Percentiles rank a stretch among this genome's conserved stretches.
phyloP scores from a whole-genome alignment of 495 filamentous ascomycete species.

The Entonaema liquescens region DNA sequence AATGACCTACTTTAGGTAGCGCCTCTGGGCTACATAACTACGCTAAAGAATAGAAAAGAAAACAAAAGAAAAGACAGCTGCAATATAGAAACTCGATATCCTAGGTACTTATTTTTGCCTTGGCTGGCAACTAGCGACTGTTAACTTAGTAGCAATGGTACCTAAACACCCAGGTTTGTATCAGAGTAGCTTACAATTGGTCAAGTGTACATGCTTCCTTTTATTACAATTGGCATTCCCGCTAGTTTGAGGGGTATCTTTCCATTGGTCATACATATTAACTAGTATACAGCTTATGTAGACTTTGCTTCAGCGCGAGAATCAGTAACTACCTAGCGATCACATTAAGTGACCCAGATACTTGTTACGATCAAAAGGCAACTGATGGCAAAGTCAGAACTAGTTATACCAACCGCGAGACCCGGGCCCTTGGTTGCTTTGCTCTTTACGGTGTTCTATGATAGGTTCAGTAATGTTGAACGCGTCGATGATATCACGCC shows the following conservation, averaged over 20 bases:
- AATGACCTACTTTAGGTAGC: too few relatives aligned
- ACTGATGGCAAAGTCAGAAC: not conserved
- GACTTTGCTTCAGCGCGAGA: not conserved
- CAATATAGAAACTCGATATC: too few relatives aligned
- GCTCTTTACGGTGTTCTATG: conserved; percentile 81
- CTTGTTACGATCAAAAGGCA: not conserved
- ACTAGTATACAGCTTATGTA: not conserved
- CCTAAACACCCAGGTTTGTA: too few relatives aligned
- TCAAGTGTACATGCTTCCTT: not conserved
- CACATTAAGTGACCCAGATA: not conserved
- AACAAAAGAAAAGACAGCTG: too few relatives aligned
- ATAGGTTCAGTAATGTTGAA: conserved; percentile 80
- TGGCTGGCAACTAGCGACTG: too few relatives aligned
- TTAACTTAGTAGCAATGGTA: too few relatives aligned
- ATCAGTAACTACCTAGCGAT: not conserved
- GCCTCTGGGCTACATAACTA: too few relatives aligned
- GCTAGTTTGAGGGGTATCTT: conserved; percentile 3
- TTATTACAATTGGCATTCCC: not conserved
- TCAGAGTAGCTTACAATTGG: not conserved
- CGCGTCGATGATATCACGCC: conserved; percentile 75
- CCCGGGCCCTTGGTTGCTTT: conserved; percentile 61
- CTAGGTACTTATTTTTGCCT: too few relatives aligned
- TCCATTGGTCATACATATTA: not conserved
- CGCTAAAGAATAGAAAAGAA: too few relatives aligned
- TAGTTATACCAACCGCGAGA: conserved; percentile 81